Base-by-base conservation (phyloP, 768 basidiomycete genomes). In the Termitomyces sp. region DNA sequence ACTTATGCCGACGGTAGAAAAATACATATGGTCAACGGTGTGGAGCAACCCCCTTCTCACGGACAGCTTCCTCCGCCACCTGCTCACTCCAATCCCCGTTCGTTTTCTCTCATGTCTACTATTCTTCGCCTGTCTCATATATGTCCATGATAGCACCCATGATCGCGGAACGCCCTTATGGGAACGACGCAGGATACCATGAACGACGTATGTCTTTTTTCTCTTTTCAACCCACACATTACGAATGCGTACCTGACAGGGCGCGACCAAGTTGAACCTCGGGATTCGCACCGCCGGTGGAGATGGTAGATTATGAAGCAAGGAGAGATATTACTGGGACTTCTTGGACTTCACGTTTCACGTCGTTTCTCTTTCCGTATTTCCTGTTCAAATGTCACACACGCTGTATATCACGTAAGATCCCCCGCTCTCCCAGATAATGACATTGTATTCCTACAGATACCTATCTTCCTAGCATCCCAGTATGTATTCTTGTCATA, bases 1-100 rank as follows among this genome's bases (percentile, higher is more conserved):
- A 83, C 77, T 8, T 81, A 79, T 55, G 81, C 85, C 5, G 87
- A 91, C 54, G 90, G 90, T 9, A 80, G 81, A 42, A 78, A 88
- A 65, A 72, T 83, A 2, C 77, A 78, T 63, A 86, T 82, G 16
- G 74, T 92, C 63, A 90, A 92, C 56, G 90, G 90, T 11, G 68
- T 87, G 17, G 79, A 82, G 55, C 81, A 82, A 59, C 62, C 68
- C 21, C 43, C 35, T 35, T 8, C 23, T 14, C 44, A 46, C 4
- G 37, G 40, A 16, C 53, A 42, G 16, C 54, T 9, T 58, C 66
- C 25, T 29, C 57, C 66, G 6, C 69, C 71, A 32, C 68, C 69
- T 11, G 60, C 66, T 8, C 69, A 70, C 54, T 43, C 63, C 16
- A 41, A 29, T 14, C 46, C 58, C 47, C 62, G 70, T 70, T 60